Percentiles rank a stretch among this genome's conserved stretches.
Conservation (phyloP, 2,329 filamentous ascomycete genomes). For the Cordyceps javanica region DNA sequence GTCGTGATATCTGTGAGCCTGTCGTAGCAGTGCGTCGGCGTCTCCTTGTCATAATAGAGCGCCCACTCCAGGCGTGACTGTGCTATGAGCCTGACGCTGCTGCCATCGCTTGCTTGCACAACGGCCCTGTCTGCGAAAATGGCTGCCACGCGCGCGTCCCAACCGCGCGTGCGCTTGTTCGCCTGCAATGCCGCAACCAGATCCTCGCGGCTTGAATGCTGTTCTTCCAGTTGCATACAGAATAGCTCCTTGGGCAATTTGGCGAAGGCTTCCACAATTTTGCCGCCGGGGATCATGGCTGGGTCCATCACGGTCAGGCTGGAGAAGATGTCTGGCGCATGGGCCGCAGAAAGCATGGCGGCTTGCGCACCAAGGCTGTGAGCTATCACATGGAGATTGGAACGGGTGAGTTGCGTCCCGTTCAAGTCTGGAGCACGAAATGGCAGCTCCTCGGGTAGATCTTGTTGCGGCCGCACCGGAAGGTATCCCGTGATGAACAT, state of each 20-base stretch:
- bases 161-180: background rate
- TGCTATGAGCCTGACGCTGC: background rate
- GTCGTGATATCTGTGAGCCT: background rate
- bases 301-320: background rate
- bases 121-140: background rate
- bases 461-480: background rate
- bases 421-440: background rate
- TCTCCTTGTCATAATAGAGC: background rate
- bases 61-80: background rate
- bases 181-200: background rate
- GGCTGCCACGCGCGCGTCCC: background rate
- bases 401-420: background rate
- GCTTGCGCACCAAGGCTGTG: background rate
- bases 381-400: background rate
- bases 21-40: background rate
- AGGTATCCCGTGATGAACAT: background rate
- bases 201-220: background rate
- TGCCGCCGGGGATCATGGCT: slow-evolving; percentile 1
- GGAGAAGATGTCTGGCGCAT: background rate
- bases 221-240: background rate
- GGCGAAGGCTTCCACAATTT: background rate
- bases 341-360: background rate
- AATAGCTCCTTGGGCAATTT: background rate
- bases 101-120: background rate
- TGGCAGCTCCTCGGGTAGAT: background rate